A percentile compares a stretch with the other conserved stretches of the same genome.
Conservation (phyloP, 2,329 filamentous ascomycete genomes). For the Gyromitra esculenta region DNA sequence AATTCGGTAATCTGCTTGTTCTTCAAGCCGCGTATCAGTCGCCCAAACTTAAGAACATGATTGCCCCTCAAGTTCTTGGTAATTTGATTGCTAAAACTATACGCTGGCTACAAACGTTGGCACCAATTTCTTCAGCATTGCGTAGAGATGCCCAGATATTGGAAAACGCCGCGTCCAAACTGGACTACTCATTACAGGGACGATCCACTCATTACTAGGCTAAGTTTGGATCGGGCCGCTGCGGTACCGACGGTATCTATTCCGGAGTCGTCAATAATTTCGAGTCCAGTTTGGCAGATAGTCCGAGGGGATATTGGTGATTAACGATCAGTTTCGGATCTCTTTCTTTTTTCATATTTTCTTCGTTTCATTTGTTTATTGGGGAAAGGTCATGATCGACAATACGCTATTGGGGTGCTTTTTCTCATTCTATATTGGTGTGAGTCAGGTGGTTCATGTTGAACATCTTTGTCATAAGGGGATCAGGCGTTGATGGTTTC, state of each 20-base stretch:
- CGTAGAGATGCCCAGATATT: conserved; percentile 79
- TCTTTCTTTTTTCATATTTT: conserved; percentile 38
- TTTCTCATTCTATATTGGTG: conserved; percentile 31
- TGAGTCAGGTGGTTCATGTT: conserved; percentile 41
- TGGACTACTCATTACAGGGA: conserved; percentile 45
- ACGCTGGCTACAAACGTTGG: conserved; percentile 74
- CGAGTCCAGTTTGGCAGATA: conserved; percentile 22
- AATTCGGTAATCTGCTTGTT: conserved; percentile 97
- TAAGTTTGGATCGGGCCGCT: conserved; percentile 1
- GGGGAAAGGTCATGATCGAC: conserved; percentile 36
- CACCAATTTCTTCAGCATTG: conserved; percentile 78
- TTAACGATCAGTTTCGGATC: conserved; percentile 31
- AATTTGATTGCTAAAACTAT: conserved; percentile 78
- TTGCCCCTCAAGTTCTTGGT: conserved; percentile 68
- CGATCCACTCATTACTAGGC: conserved; percentile 39
- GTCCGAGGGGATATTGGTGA: conserved; percentile 14
- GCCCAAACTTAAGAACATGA: conserved; percentile 67
- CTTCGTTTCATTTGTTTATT: conserved; percentile 39
- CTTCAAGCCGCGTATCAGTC: conserved; percentile 82
- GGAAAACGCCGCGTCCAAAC: conserved; percentile 60
- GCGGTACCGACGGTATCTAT: conserved; percentile 26
- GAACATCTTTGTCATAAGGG: conserved; percentile 46
- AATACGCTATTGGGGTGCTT: conserved; percentile 33
- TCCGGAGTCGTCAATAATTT: conserved; percentile 6
- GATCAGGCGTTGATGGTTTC: conserved; percentile 49